These are phyloP conservation scores for Erysimum pusillum DNA, from an alignment of 441 rosid species.

Conservation along the genomic window DNA sequence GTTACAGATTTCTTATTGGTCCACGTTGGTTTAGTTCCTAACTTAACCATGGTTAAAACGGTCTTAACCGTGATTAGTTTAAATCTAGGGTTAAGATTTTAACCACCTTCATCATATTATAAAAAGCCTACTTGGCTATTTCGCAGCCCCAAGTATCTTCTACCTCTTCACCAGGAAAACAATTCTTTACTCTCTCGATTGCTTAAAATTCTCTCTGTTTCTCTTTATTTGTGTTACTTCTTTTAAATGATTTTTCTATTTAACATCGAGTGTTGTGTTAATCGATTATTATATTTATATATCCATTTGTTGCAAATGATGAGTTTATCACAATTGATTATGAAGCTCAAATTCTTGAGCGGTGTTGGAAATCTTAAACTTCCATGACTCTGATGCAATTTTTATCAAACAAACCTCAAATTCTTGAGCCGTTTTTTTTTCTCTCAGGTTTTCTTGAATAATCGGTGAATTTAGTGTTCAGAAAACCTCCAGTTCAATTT, in stretches of 20 bases:
- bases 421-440: neutral
- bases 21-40: neutral
- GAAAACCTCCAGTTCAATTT: neutral
- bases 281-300: neutral
- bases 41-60: conserved; percentile 32
- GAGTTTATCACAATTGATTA: conserved; percentile 35
- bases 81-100: conserved; percentile 23
- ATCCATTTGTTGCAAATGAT: conserved; percentile 34
- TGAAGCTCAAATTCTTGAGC: conserved; percentile 43
- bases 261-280: neutral
- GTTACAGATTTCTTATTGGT: neutral
- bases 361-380: conserved; percentile 41
- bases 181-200: neutral
- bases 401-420: neutral
- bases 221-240: neutral
- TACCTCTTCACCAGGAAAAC: neutral
- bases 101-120: conserved; percentile 8
- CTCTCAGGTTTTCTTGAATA: neutral
- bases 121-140: conserved; percentile 24
- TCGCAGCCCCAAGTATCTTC: neutral
- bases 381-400: conserved; percentile 47
- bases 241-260: neutral
- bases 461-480: neutral
- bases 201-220: neutral
- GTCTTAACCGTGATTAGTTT: conserved; percentile 14